Evolutionary conservation across 768 basidiomycete genomes (phyloP).

Genomic region (Gymnopilus junonius): DNA sequence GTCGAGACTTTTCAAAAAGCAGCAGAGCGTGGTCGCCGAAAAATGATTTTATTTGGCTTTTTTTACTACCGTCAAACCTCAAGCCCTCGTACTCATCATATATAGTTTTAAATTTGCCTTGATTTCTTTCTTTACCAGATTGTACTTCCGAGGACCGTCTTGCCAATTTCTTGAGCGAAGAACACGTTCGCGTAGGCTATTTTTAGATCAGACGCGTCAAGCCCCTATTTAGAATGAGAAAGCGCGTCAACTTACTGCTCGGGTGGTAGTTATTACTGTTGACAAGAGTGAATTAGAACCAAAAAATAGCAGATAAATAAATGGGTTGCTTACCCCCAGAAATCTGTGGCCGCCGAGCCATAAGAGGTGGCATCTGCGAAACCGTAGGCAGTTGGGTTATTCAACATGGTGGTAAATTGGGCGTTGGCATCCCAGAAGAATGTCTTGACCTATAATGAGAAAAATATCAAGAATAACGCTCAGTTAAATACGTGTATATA

Average conservation of each 20-base stretch:
- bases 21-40: not conserved
- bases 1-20: too few relatives aligned
- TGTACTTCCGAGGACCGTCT: conserved; percentile 20
- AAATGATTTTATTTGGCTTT: not conserved
- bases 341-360: conserved; percentile 44
- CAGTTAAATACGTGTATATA: too few relatives aligned
- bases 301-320: not conserved
- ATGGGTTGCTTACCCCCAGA: conserved; percentile 53
- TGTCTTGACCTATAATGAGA: conserved; percentile 41
- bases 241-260: conserved; percentile 40
- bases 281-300: not conserved
- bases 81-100: too few relatives aligned
- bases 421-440: conserved; percentile 56
- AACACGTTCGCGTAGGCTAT: conserved; percentile 46
- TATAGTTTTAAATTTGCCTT: not conserved
- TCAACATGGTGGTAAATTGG: conserved; percentile 51
- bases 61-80: not conserved
- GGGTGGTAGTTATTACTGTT: conserved; percentile 59
- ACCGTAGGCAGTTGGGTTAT: conserved; percentile 51
- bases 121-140: conserved; percentile 21
- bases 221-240: not conserved
- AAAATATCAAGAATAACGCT: too few relatives aligned
- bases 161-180: conserved; percentile 26
- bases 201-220: not conserved
- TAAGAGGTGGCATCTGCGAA: conserved; percentile 55